These are phyloP conservation scores for Phytophthora citricola DNA, from an alignment of 352 stramenopile genomes.

Conservation along the genomic window DNA sequence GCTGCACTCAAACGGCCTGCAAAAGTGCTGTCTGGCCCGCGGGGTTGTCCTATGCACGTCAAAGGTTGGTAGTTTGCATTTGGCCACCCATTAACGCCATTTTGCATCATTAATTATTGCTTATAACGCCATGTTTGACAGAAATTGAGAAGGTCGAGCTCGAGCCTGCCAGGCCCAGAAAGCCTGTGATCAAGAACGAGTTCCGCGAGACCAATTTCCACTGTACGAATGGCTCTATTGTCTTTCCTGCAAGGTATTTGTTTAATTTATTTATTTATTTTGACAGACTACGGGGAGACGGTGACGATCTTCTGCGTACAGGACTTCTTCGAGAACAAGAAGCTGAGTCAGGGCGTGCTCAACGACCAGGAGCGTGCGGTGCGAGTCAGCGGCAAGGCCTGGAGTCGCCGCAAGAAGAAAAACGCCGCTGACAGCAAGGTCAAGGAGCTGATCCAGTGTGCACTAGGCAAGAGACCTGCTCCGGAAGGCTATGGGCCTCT, in stretches of 20 bases:
- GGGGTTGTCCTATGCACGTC: constrained; percentile 48
- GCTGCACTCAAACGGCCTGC: constrained; percentile 60
- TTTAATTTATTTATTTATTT: neutral
- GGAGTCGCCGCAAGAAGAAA: constrained; percentile 43
- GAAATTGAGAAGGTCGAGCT: constrained; percentile 32
- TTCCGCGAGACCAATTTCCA: constrained; percentile 80
- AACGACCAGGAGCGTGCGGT: constrained; percentile 77
- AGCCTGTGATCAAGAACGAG: constrained; percentile 76
- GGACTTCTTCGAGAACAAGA: constrained; percentile 79
- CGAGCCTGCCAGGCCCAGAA: constrained; percentile 28
- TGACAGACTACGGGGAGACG: constrained; percentile 76
- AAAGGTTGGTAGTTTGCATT: constrained; percentile 26
- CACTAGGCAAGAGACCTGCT: constrained; percentile 42
- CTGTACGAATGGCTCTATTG: constrained; percentile 47
- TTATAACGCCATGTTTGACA: constrained; percentile 3
- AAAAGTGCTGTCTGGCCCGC: constrained; percentile 77
- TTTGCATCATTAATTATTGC: constrained; percentile 1
- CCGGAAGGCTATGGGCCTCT: constrained; percentile 23
- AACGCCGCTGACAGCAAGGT: constrained; percentile 26
- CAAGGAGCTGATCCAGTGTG: constrained; percentile 54
- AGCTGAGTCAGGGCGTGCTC: constrained; percentile 73
- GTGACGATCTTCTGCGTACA: constrained; percentile 78
- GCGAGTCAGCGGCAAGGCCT: constrained; percentile 56
- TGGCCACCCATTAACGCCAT: neutral
- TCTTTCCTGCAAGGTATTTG: neutral